Evolutionary conservation across 1,284 basidiomycete genomes (phyloP), one percentile per base, ranked within the genome.

Genomic region (Porogramme epimiltina): DNA sequence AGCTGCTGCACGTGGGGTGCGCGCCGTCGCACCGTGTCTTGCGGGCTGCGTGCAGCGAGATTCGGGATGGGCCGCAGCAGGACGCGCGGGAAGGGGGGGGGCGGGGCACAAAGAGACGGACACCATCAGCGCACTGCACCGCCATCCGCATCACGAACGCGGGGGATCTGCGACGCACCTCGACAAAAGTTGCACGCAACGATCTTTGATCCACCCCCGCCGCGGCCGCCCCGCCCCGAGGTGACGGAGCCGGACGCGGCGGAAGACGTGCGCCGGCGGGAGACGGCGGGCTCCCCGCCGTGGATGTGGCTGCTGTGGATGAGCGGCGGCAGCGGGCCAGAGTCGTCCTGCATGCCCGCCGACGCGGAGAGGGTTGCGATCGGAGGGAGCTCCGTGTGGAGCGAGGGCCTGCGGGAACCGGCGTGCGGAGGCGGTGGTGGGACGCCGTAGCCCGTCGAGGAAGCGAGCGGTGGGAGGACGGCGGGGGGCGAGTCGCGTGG

Each of bases 11-110:
- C 25, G 85, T 78, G 26, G 89, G 89, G 64, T 88, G 87, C 19
- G 78, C 84, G 39, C 89, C 89, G 67, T 91, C 89, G 62, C 89
- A 91, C 66, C 89, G 86, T 16, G 89, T 91, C 72, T 91, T 91
- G 51, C 89, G 88, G 28, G 88, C 89, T 91, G 59, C 36, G 60
- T 45, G 41, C n/a, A n/a, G n/a, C n/a, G n/a, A n/a, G n/a, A n/a
- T n/a, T n/a, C n/a, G n/a, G n/a, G n/a, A n/a, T n/a, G n/a, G 24
- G 44, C 18, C 15, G 20, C 9, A 15, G 28, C 28, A 31, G 28
- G 15, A 37, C 34, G 34, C 34, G n/a, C 34, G 34, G 8, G 19
- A 20, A 15, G 26, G 26, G 16, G 37, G 18, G 38, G 47, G 54
- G 54, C 56, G 18, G 42, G 42, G 41, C 55, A 51, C 56, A 46